Base-by-base conservation (phyloP, 108 stramenopile species). In the Nitzschia inconspicua region DNA sequence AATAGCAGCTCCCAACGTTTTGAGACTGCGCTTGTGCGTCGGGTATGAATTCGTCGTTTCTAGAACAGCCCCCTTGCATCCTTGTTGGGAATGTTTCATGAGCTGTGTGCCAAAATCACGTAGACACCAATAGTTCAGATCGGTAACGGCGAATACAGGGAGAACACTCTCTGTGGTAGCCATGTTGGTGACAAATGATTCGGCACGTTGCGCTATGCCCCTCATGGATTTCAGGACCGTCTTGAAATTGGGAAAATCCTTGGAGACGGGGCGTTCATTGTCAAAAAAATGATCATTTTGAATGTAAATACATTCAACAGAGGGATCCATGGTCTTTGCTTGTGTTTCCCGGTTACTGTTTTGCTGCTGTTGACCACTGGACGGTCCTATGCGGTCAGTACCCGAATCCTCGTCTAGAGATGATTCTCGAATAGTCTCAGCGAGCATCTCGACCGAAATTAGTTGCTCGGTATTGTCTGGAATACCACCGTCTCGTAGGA, bases 251-350 rank as follows among this genome's bases (percentile, higher is more conserved):
- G 71, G 36, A 13, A 53, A 70, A 22, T 37, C 13, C 40, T 71
- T 68, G 20, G 63, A 48, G n/a, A 68, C 57, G 41, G 48, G 41
- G 10, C 58, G 32, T 41, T 66, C 78, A 39, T 16, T 30, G 13
- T 66, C 70, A 66, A 63, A 91, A 58, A 78, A 91, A 56, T 85
- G 84, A 43, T 87, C 86, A 11, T 76, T 55, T 6, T 79, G 74
- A 43, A 91, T 74, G 47, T 76, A 86, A 8, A 87, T 79, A 47
- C 86, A 91, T 20, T 88, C 84, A 14, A 85, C 47, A 18, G 54
- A 56, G 13, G 57, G 34, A 20, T 62, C 69, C 44, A 49, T 44
- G 13, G 18, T 30, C 14, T 32, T 28, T 58, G 40, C 47, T 10
- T 18, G 26, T 70, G 59, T 23, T 46, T 47, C 16, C 11, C 48